These are phyloP conservation scores for Magnolia officinalis DNA, from an alignment of 164 flowering plant species.

Conservation along the genomic window DNA sequence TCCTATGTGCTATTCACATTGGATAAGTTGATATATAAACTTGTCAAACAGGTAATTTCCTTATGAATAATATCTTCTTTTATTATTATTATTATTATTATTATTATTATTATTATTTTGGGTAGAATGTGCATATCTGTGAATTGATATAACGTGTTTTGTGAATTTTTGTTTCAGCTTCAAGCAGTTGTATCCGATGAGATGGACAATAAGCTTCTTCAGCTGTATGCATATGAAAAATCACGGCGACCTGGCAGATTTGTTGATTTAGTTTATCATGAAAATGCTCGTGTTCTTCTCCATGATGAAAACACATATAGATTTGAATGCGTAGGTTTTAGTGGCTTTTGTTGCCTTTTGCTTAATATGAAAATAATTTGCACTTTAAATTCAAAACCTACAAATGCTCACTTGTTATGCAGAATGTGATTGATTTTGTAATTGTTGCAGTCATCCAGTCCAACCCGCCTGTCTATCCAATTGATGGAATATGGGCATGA, in stretches of 20 bases:
- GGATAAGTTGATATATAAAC: conserved; percentile 84
- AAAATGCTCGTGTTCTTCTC: conserved; percentile 81
- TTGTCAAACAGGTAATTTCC: conserved; percentile 66
- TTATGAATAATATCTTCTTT: neutral
- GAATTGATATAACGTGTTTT: neutral
- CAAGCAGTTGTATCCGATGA: conserved; percentile 81
- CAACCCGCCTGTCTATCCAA: conserved; percentile 67
- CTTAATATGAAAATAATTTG: neutral
- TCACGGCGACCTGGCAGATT: conserved; percentile 64
- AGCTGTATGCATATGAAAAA: conserved; percentile 81
- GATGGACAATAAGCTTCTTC: conserved; percentile 88
- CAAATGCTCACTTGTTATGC: neutral
- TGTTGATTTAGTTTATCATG: conserved; percentile 73
- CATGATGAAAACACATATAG: conserved; percentile 88
- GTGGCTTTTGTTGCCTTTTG: neutral
- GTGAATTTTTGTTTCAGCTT: conserved; percentile 45
- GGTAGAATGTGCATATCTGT: neutral
- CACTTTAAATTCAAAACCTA: too few relatives aligned
- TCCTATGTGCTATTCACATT: conserved; percentile 91
- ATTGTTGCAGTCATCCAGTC: conserved; percentile 52
- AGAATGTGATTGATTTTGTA: neutral
- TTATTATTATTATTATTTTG: too few relatives aligned
- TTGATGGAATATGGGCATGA: conserved; percentile 79
- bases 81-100: too few relatives aligned
- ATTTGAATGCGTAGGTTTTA: conserved; percentile 70